Conservation (phyloP, 2,329 filamentous ascomycete species). For the Alternaria hordeiaustralica region DNA sequence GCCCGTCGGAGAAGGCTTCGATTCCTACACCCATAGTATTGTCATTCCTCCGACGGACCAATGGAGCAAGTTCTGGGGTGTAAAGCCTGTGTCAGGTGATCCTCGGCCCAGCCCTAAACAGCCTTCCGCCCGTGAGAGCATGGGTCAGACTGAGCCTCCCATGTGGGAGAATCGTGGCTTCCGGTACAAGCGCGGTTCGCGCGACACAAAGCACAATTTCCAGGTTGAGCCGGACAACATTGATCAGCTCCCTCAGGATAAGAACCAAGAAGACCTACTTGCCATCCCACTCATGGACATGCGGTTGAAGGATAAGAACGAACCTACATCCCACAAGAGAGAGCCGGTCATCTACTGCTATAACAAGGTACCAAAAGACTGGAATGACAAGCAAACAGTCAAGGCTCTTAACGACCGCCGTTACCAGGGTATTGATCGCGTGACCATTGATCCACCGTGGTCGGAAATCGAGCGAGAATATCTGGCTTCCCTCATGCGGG, state of each 20-base stretch:
- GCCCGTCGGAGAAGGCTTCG: slow-evolving; percentile 16
- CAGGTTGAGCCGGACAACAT: slow-evolving; percentile 7
- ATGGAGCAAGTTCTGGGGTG: slow-evolving; percentile 24
- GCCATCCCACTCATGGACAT: slow-evolving; percentile 38
- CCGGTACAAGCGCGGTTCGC: slow-evolving; percentile 25
- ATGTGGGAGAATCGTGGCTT: slow-evolving; percentile 39
- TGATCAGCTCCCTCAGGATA: not conserved
- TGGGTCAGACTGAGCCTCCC: slow-evolving; percentile 24
- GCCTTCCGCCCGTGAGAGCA: slow-evolving; percentile 26
- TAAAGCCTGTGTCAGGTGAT: slow-evolving; percentile 22
- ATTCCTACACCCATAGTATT: not conserved
- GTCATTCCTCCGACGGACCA: not conserved
- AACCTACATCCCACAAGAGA: not conserved
- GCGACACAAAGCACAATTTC: slow-evolving; percentile 17
- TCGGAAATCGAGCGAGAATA: slow-evolving; percentile 25
- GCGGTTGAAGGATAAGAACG: slow-evolving; percentile 17
- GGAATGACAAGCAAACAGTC: slow-evolving; percentile 26
- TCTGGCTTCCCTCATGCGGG: slow-evolving; percentile 19
- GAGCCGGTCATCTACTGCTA: slow-evolving; percentile 24
- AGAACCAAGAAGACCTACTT: slow-evolving; percentile 31
- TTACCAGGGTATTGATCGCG: slow-evolving; percentile 30
- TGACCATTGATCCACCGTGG: slow-evolving; percentile 24
- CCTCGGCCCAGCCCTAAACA: slow-evolving; percentile 19
- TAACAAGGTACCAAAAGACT: slow-evolving; percentile 29
- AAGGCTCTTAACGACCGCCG: slow-evolving; percentile 38